Percentiles rank a stretch among this genome's conserved stretches.
These are phyloP conservation scores for Fusarium pseudoanthophilum DNA, from an alignment of 2,329 filamentous ascomycete species.

Conservation along the genomic window DNA sequence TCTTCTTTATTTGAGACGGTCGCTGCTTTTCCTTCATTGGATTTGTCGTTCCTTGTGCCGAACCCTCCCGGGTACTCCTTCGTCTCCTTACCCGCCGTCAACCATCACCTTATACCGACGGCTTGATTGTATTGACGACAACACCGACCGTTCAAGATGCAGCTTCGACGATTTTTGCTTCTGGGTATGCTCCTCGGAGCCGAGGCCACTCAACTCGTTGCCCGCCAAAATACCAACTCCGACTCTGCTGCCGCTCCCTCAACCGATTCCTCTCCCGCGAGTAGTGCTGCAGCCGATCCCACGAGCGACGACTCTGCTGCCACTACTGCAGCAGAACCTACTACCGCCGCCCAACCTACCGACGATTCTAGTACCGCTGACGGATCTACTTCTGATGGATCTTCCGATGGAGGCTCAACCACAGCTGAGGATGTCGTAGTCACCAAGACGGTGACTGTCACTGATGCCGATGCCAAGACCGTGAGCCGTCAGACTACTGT, in stretches of 20 bases:
- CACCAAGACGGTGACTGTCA: conserved; percentile 48
- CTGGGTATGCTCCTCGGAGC: conserved; percentile 40
- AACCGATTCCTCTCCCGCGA: conserved; percentile 1
- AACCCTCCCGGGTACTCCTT: conserved; percentile 30
- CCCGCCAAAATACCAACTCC: conserved; percentile 28
- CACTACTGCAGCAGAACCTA: conserved; percentile 22
- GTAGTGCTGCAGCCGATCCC: conserved; percentile 7
- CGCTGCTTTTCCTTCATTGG: conserved; percentile 36
- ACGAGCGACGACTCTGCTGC: conserved; percentile 3
- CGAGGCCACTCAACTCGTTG: conserved; percentile 34
- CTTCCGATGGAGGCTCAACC: conserved; percentile 5
- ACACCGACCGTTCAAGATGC: conserved; percentile 32
- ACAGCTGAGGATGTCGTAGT: conserved; percentile 45
- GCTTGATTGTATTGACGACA: conserved; percentile 26
- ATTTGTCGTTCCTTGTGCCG: conserved; percentile 24
- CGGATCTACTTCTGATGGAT: not conserved
- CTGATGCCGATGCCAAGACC: conserved; percentile 41
- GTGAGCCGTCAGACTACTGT: conserved; percentile 47
- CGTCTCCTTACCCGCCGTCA: conserved; percentile 6
- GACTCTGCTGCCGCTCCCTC: not conserved
- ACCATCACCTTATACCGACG: conserved; percentile 17
- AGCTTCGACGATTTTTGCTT: conserved; percentile 40
- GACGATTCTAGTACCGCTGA: conserved; percentile 12
- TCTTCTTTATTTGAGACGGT: conserved; percentile 31
- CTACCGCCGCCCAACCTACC: conserved; percentile 12